Conservation (phyloP, 176 grass and related monocot genomes). For the Thinopyrum elongatum region DNA sequence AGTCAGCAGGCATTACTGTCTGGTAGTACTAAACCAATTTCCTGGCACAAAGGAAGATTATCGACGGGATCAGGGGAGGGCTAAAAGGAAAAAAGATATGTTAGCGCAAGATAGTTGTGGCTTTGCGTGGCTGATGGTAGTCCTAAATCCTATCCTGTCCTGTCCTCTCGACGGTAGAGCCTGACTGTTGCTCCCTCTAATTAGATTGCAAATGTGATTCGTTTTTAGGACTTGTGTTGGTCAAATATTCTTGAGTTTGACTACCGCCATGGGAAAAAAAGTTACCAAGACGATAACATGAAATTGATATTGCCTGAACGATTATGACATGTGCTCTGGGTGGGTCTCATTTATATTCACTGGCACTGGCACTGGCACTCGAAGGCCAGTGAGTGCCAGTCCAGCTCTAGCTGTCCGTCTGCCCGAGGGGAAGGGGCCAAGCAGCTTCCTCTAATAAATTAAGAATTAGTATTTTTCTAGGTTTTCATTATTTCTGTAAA, state of each 20-base stretch:
- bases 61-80: not conserved
- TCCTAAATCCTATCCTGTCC: not conserved
- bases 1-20: constrained; percentile 13
- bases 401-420: constrained; percentile 44
- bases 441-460: constrained; percentile 28
- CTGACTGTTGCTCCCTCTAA: not conserved
- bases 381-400: constrained; percentile 47
- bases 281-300: no score
- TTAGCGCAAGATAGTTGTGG: not conserved
- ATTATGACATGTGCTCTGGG: no score
- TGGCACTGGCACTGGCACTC: not conserved
- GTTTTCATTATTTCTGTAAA: not conserved
- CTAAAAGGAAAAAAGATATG: no score
- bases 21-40: constrained; percentile 13
- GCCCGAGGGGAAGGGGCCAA: constrained; percentile 31
- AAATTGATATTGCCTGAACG: not conserved
- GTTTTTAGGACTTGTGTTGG: not conserved
- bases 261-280: no score
- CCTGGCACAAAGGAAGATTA: not conserved
- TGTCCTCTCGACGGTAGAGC: not conserved
- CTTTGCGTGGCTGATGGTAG: not conserved
- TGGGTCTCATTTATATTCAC: not conserved
- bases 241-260: not conserved
- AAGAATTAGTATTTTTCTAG: not conserved
- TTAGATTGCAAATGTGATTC: not conserved